Conservation (phyloP, 2,329 filamentous ascomycete genomes). For the Calonectria crousiana region DNA sequence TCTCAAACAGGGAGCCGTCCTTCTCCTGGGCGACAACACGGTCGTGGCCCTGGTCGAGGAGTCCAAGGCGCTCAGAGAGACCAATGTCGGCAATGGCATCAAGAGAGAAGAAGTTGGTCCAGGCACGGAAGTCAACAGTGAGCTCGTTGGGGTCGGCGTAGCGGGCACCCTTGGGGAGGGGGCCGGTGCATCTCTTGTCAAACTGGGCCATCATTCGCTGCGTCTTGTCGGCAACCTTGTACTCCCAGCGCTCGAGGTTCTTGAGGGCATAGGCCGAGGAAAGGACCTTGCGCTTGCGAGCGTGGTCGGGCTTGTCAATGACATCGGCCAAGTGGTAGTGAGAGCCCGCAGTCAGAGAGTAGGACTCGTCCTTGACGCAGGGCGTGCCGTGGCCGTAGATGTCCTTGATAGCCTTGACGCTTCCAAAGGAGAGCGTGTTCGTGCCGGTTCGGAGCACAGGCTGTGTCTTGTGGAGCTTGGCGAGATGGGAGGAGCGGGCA, state of each 20-base stretch:
- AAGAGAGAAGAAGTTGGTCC: constrained; percentile 66
- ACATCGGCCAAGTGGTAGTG: constrained; percentile 66
- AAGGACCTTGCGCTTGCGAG: constrained; percentile 62
- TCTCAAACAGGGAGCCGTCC: constrained; percentile 59
- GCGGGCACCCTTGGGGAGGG: constrained; percentile 45
- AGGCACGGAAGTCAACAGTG: constrained; percentile 63
- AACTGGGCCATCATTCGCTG: constrained; percentile 57
- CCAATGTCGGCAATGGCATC: constrained; percentile 70
- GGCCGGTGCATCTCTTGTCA: constrained; percentile 56
- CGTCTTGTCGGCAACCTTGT: constrained; percentile 66
- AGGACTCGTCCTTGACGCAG: constrained; percentile 62
- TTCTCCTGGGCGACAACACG: constrained; percentile 55
- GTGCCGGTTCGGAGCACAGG: constrained; percentile 44
- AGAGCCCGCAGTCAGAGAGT: constrained; percentile 57
- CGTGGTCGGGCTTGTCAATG: constrained; percentile 64
- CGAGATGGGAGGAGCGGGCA: constrained; percentile 60
- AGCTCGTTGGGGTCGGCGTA: constrained; percentile 52
- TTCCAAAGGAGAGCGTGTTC: constrained; percentile 40
- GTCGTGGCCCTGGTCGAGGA: constrained; percentile 63
- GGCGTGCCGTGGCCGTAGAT: constrained; percentile 60
- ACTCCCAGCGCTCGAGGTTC: constrained; percentile 67
- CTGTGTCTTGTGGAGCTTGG: constrained; percentile 60
- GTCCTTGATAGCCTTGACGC: constrained; percentile 43
- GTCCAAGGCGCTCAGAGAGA: constrained; percentile 61
- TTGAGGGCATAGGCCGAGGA: constrained; percentile 65